Conservation (phyloP, 805 yeast species). For the Saccharomycopsis babjevae region DNA sequence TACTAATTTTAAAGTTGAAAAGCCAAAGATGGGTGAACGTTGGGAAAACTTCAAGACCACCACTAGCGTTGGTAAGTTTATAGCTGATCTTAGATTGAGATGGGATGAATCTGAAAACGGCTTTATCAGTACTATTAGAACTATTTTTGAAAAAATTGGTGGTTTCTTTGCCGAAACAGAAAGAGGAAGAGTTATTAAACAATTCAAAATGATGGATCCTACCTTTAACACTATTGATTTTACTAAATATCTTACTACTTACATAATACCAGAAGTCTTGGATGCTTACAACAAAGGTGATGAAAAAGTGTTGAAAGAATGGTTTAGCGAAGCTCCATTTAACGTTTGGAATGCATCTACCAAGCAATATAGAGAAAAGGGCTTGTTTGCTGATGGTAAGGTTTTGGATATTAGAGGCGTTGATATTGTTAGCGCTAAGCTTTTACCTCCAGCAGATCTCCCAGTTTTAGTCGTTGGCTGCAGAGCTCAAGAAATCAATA, state of each 20-base stretch:
- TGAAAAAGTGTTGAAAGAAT: conserved; percentile 64
- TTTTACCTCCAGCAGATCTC: conserved; percentile 78
- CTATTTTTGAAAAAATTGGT: conserved; percentile 67
- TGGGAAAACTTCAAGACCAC: conserved; percentile 59
- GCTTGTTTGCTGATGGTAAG: conserved; percentile 80
- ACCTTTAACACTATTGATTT: conserved; percentile 70
- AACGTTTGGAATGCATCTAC: conserved; percentile 91
- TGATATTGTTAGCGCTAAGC: conserved; percentile 79
- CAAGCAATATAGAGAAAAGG: conserved; percentile 85
- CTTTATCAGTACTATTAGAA: conserved; percentile 68
- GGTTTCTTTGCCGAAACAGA: conserved; percentile 95
- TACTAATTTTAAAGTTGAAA: conserved; percentile 70
- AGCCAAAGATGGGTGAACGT: conserved; percentile 53
- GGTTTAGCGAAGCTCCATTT: conserved; percentile 96
- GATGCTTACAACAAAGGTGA: conserved; percentile 95
- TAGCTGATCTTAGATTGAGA: conserved; percentile 51
- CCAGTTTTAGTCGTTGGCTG: conserved; percentile 93
- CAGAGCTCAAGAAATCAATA: conserved; percentile 91
- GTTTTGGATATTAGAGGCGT: conserved; percentile 93
- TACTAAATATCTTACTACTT: conserved; percentile 76
- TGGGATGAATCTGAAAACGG: conserved; percentile 97
- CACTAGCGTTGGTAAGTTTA: conserved; percentile 56
- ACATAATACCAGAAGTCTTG: conserved; percentile 86
- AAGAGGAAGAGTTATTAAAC: conserved; percentile 80
- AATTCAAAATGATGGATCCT: conserved; percentile 86